Conservation (phyloP, 345 rosid genomes). For the Acer campestre region DNA sequence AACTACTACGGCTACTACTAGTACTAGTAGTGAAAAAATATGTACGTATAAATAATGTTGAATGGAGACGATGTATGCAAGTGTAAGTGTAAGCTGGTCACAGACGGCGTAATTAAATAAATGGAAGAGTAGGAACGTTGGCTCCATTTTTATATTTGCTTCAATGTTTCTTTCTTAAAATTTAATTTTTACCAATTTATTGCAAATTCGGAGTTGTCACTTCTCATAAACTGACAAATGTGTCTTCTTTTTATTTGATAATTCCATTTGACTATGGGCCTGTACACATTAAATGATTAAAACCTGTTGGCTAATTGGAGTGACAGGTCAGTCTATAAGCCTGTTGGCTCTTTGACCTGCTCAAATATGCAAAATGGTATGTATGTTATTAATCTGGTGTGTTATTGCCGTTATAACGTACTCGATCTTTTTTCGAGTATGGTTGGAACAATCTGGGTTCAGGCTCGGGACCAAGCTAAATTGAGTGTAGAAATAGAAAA, state of each 20-base stretch:
- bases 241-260: too few species aligned
- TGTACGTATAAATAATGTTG: neutral
- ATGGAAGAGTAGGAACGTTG: too few species aligned
- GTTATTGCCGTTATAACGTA: neutral
- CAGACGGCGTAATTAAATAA: too few species aligned
- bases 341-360: constrained; percentile 7
- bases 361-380: neutral
- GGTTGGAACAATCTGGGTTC: constrained; percentile 65
- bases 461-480: constrained; percentile 79
- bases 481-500: constrained; percentile 57
- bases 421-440: constrained; percentile 43
- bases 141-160: too few species aligned
- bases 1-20: too few species aligned
- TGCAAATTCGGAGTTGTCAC: too few species aligned
- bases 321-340: constrained; percentile 4
- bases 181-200: too few species aligned
- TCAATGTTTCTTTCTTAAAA: too few species aligned
- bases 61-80: neutral
- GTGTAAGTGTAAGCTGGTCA: neutral
- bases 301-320: constrained; percentile 8
- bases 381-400: constrained; percentile 2
- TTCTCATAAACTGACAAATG: too few species aligned
- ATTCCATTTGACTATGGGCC: too few species aligned
- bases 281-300: too few species aligned
- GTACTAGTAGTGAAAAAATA: neutral